phyloP scores from a whole-genome alignment of 106 monocot species.

The Allium cepa region DNA sequence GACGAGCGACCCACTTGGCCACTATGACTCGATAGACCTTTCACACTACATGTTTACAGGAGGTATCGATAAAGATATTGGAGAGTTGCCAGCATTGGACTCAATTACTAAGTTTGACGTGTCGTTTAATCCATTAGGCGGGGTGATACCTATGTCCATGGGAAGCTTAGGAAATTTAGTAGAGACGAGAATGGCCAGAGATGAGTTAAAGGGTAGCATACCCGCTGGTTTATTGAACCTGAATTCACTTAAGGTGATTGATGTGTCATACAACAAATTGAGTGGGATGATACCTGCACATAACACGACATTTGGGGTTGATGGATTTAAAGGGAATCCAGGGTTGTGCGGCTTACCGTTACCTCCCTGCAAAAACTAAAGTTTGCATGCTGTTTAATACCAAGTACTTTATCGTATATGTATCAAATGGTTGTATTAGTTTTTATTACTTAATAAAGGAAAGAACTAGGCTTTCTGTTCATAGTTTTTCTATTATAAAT shows the following conservation, averaged over 20 bases:
- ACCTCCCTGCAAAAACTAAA: slow-evolving; percentile 6
- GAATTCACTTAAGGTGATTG: neutral
- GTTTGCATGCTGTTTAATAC: too few species aligned
- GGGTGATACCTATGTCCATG: slow-evolving; percentile 3
- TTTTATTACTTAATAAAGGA: too few species aligned
- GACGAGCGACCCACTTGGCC: slow-evolving; percentile 23
- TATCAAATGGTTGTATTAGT: too few species aligned
- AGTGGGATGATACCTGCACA: slow-evolving; percentile 10
- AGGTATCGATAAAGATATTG: slow-evolving; percentile 9
- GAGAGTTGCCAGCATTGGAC: neutral
- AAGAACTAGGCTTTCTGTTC: too few species aligned
- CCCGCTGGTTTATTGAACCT: too few species aligned
- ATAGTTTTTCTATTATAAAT: too few species aligned
- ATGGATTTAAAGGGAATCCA: slow-evolving; percentile 6
- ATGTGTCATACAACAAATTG: slow-evolving; percentile 5
- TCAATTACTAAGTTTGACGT: too few species aligned
- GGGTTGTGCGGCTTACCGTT: slow-evolving; percentile 7
- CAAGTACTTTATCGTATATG: too few species aligned
- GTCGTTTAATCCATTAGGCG: neutral
- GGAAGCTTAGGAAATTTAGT: neutral
- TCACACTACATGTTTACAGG: slow-evolving; percentile 28
- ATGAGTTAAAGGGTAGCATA: slow-evolving; percentile 3
- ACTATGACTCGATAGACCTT: slow-evolving; percentile 33
- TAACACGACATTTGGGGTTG: neutral
- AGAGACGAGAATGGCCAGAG: neutral